These are phyloP conservation scores for Thermochaetoides thermophila DNA, from an alignment of 495 filamentous ascomycete species.

Conservation along the genomic window DNA sequence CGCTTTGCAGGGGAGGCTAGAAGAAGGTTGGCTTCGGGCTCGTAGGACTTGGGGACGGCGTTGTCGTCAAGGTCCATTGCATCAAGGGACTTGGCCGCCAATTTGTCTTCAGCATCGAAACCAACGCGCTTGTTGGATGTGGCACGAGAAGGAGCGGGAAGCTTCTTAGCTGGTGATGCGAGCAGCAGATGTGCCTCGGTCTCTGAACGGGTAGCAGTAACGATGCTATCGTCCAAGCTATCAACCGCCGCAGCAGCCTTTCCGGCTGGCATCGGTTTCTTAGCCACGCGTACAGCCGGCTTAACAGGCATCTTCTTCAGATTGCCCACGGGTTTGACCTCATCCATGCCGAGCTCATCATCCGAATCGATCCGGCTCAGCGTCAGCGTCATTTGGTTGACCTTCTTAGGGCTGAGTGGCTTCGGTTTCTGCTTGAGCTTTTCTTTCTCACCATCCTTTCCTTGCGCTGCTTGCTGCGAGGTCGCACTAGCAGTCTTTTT, in stretches of 20 bases:
- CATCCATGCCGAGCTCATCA: constrained; percentile 37
- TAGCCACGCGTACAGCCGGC: too few species aligned
- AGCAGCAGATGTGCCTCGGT: too few species aligned
- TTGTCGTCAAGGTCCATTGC: too few species aligned
- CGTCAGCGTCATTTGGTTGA: constrained; percentile 31
- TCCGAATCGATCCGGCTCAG: constrained; percentile 25
- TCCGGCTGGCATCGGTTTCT: too few species aligned
- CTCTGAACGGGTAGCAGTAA: constrained; percentile 8
- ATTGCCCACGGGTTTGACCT: constrained; percentile 34
- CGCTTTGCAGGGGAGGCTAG: constrained; percentile 35
- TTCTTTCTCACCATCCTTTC: constrained; percentile 1
- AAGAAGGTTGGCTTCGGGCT: constrained; percentile 9
- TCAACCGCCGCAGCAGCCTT: too few species aligned
- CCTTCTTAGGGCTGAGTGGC: constrained; percentile 41
- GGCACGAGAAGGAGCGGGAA: too few species aligned
- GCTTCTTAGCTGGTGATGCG: too few species aligned
- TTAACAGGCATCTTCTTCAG: constrained; percentile 34
- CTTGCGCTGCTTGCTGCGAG: constrained; percentile 5
- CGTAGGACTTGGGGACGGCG: too few species aligned
- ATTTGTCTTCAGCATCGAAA: too few species aligned
- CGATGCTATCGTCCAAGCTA: too few species aligned
- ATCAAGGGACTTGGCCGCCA: too few species aligned
- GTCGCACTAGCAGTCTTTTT: background rate
- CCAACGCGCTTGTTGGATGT: too few species aligned
- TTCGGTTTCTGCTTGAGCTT: constrained; percentile 15